Base-by-base conservation (phyloP, 176 grass and related monocot species). In the Avena atlantica region DNA sequence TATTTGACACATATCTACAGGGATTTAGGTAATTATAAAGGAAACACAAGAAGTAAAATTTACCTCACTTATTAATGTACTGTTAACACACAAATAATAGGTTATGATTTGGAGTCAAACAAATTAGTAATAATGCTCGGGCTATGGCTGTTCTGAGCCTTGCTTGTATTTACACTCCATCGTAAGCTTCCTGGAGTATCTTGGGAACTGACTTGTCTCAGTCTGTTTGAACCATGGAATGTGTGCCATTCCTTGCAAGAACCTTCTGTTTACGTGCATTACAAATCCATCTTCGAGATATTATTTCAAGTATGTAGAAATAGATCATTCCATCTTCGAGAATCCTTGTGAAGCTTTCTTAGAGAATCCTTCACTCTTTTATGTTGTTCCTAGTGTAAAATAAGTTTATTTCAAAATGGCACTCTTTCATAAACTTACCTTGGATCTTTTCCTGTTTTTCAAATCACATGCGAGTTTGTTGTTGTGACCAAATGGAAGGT, bases 271-370 rank as follows among this genome's bases (percentile, higher is more conserved):
- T 29, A 29, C 27, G 27, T 29, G 27, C 27, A 29, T 29, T 29
- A 29, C 27, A 29, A 29, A 29, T 29, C 27, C 27, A 29, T 29
- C 27, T 53, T 68, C 27, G 9, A 40, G 37, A 80, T 79, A 72
- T 56, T 87, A 73, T 89, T 55, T 88, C 86, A 98, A 94, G 96
- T 94, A 57, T 98, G 96, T 90, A 86, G 90, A 78, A 98, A 98
- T 91, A 92, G 96, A 85, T 96, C 93, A 49, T 83, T 92, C 68
- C 93, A 98, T 98, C 90, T 98, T 47, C 90, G 93, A 84, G 96
- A 94, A 73, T 73, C 71, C 0, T 74, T 55, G 17, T 50, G 47
- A 37, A 44, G 36, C 49, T 76, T 83, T 15, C 47, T 79, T n/a
- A 66, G 71, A 67, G 13, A 65, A 87, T 63, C 34, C n/a, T 65